These are phyloP conservation scores for Hapsidospora chrysogenum DNA, from an alignment of 495 filamentous ascomycete species.

Conservation along the genomic window DNA sequence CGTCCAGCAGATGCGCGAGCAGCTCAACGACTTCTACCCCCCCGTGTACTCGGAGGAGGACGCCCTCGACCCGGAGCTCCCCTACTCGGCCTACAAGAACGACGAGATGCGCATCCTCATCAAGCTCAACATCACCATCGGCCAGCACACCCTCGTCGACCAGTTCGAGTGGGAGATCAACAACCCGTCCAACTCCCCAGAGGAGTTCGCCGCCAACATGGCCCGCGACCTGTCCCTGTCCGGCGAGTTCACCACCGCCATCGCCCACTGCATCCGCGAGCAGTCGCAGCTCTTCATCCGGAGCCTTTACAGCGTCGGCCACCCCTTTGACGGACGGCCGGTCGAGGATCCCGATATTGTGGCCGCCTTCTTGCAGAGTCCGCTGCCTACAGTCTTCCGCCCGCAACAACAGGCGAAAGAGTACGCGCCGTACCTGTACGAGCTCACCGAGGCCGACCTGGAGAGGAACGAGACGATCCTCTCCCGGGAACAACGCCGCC, in stretches of 20 bases:
- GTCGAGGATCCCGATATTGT: conserved; percentile 82
- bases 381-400: conserved; percentile 66
- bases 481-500: conserved; percentile 78
- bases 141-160: conserved; percentile 81
- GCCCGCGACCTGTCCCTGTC: conserved; percentile 79
- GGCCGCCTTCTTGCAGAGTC: conserved; percentile 70
- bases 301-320: conserved; percentile 80
- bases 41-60: conserved; percentile 82
- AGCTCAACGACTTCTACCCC: conserved; percentile 83
- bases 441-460: conserved; percentile 78
- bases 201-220: conserved; percentile 84
- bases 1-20: conserved; percentile 65
- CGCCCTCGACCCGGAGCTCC: conserved; percentile 72
- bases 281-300: conserved; percentile 87
- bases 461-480: conserved; percentile 85
- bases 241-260: conserved; percentile 92
- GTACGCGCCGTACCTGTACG: conserved; percentile 82
- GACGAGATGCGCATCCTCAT: conserved; percentile 95
- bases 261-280: conserved; percentile 92
- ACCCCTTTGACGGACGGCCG: conserved; percentile 87
- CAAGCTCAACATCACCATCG: conserved; percentile 96
- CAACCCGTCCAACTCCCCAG: conserved; percentile 78
- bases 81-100: conserved; percentile 90
- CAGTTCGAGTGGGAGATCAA: conserved; percentile 99
- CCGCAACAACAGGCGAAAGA: conserved; percentile 85